Conservation (phyloP, 2,329 filamentous ascomycete genomes). For the Penicillium sp. region DNA sequence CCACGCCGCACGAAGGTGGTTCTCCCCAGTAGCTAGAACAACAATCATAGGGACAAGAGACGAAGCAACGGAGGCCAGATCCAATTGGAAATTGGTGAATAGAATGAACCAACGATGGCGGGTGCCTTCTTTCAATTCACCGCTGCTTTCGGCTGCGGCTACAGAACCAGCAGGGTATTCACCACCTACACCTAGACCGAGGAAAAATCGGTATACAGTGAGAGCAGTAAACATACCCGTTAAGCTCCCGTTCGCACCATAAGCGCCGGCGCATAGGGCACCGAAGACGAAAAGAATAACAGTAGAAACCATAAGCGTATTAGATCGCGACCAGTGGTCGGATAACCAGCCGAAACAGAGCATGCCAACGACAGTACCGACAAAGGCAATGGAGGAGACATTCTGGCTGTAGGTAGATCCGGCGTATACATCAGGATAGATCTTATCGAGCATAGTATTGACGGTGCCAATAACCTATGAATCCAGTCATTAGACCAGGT, state of each 20-base stretch:
- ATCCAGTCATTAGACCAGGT: neutral
- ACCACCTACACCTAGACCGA: slow-evolving; percentile 72
- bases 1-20: slow-evolving; percentile 73
- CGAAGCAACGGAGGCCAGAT: slow-evolving; percentile 76
- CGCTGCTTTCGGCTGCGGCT: slow-evolving; percentile 76
- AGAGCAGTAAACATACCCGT: slow-evolving; percentile 72
- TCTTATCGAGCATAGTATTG: slow-evolving; percentile 64
- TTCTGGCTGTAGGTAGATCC: slow-evolving; percentile 66
- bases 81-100: slow-evolving; percentile 85
- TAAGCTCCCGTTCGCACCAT: slow-evolving; percentile 64
- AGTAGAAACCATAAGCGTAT: slow-evolving; percentile 75
- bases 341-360: slow-evolving; percentile 74
- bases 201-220: slow-evolving; percentile 79
- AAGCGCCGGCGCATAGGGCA: slow-evolving; percentile 71
- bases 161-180: slow-evolving; percentile 63
- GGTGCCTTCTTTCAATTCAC: slow-evolving; percentile 75
- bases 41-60: slow-evolving; percentile 70
- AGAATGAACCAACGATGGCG: slow-evolving; percentile 86
- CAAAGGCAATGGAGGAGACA: slow-evolving; percentile 78
- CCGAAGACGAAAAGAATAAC: slow-evolving; percentile 82
- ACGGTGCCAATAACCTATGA: slow-evolving; percentile 76
- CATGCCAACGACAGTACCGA: slow-evolving; percentile 78
- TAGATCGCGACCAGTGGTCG: slow-evolving; percentile 80
- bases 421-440: slow-evolving; percentile 67
- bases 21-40: slow-evolving; percentile 55